Conservation (phyloP, 768 basidiomycete species). For the Rhodotorula graminis region DNA sequence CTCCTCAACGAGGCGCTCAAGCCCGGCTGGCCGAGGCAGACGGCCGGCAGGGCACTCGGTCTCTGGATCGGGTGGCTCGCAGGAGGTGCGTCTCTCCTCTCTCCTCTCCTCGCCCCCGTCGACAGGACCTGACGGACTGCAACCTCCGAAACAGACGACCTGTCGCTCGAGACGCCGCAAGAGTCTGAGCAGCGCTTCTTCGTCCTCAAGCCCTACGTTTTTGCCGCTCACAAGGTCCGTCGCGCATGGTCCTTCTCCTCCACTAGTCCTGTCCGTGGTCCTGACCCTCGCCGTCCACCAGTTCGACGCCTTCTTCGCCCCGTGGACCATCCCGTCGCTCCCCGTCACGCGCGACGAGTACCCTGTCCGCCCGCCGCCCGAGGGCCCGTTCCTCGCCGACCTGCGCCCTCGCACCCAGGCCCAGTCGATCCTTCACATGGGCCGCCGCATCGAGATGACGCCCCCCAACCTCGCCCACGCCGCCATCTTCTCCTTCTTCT, state of each 20-base stretch:
- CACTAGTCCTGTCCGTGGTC: too few relatives aligned
- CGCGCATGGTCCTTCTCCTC: accelerated
- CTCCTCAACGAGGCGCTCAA: slow-evolving; percentile 45
- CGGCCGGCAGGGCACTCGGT: slow-evolving; percentile 43
- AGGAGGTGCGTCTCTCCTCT: slow-evolving; percentile 13
- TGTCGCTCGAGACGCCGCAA: slow-evolving; percentile 40
- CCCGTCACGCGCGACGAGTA: slow-evolving; percentile 41
- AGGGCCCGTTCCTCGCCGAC: slow-evolving; percentile 46
- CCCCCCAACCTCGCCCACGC: slow-evolving; percentile 49
- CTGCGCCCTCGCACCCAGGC: slow-evolving; percentile 43
- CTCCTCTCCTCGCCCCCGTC: not conserved
- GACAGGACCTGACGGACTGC: not conserved
- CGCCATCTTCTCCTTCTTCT: slow-evolving; percentile 49
- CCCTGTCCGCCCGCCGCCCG: slow-evolving; percentile 27
- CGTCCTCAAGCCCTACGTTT: slow-evolving; percentile 50
- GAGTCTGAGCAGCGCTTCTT: slow-evolving; percentile 48
- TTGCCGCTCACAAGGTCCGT: slow-evolving; percentile 48
- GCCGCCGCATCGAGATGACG: slow-evolving; percentile 42
- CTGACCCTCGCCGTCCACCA: slow-evolving; percentile 3
- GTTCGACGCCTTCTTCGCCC: slow-evolving; percentile 47
- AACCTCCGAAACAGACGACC: slow-evolving; percentile 25
- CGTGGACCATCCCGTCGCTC: slow-evolving; percentile 47
- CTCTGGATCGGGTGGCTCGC: slow-evolving; percentile 47
- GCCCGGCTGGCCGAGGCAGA: slow-evolving; percentile 47
- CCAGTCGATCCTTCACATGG: slow-evolving; percentile 45